These are phyloP conservation scores for Pythium plurisporium DNA, from an alignment of 352 stramenopile species.

Conservation along the genomic window DNA sequence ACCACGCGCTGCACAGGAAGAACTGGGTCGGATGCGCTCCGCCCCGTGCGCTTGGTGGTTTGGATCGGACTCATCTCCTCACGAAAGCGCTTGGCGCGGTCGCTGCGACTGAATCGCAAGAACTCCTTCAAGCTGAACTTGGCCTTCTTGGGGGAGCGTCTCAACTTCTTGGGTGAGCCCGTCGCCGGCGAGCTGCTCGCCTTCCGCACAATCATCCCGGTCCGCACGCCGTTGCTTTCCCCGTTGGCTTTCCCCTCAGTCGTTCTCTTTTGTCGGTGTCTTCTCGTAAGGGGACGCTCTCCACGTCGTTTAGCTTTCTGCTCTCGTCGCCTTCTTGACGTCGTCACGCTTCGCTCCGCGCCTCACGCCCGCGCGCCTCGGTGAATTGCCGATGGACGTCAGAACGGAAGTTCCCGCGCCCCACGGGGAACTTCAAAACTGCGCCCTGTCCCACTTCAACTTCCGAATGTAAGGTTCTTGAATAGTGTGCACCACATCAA, in stretches of 20 bases:
- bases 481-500: constrained; percentile 11
- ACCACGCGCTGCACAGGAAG: background rate
- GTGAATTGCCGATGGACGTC: background rate
- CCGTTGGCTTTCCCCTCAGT: background rate
- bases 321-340: too few relatives aligned
- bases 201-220: background rate
- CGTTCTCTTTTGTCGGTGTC: background rate
- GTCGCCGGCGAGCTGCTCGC: background rate
- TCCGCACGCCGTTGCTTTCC: background rate
- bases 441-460: constrained; percentile 24
- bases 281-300: too few relatives aligned
- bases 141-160: constrained; percentile 9
- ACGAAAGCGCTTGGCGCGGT: background rate
- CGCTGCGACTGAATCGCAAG: background rate
- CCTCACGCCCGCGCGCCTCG: background rate
- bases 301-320: too few relatives aligned
- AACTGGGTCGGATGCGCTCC: constrained; percentile 4
- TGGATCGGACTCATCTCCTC: constrained; percentile 4
- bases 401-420: too few relatives aligned
- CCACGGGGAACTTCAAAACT: background rate
- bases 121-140: constrained; percentile 9
- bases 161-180: constrained; percentile 3
- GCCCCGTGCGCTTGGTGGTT: background rate
- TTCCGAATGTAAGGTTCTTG: constrained; percentile 6
- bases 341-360: background rate